Base-by-base conservation (phyloP, 1,139 yeast species). In the Nadsonia starkeyi-henricii region DNA sequence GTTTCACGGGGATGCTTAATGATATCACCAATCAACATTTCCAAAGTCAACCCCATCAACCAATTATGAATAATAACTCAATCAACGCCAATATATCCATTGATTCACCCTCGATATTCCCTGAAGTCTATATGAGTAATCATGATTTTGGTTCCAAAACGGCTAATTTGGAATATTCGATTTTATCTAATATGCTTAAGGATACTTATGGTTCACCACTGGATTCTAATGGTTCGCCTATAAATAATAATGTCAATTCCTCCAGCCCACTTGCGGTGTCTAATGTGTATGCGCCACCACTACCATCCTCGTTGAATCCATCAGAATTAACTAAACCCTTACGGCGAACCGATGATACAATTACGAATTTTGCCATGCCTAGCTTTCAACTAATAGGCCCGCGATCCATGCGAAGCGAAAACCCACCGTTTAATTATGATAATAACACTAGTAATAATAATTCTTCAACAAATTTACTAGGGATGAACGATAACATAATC, bases 161-260 rank as follows among this genome's bases (percentile, higher is more conserved):
- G 0, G 94, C 93, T 0, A 85, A 84, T 58, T 69, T 83, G 53
- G 96, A 86, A 58, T 85, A 85, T 59, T 75, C 89, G 2, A 80
- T 85, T 4, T 66, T 86, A 36, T 81, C 91, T 2, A 80, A 75
- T 53, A 84, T 86, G 52, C 72, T 84, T 44, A 80, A 56, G 17
- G 56, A 57, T 18, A 52, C 48, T 21, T 47, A 50, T 3, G 48
- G 46, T 9, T 46, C 50, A 19, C 47, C 49, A 36, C 50, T 23
- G 46, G 44, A 15, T 44, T 30, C 23, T 28, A 23, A 7, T 41
- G 39, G 18, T 46, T 41, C 52, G 5, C 53, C 49, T 26, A 39
- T 18, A 33, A 17, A 46, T 46, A 13, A 45, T 52, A 26, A 48
- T 46, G 20, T 23, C 50, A 20, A 47, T 50, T 33, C 43, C 47